These are phyloP conservation scores for Aphanocladium album DNA, from an alignment of 2,329 filamentous ascomycete species.

Conservation along the genomic window DNA sequence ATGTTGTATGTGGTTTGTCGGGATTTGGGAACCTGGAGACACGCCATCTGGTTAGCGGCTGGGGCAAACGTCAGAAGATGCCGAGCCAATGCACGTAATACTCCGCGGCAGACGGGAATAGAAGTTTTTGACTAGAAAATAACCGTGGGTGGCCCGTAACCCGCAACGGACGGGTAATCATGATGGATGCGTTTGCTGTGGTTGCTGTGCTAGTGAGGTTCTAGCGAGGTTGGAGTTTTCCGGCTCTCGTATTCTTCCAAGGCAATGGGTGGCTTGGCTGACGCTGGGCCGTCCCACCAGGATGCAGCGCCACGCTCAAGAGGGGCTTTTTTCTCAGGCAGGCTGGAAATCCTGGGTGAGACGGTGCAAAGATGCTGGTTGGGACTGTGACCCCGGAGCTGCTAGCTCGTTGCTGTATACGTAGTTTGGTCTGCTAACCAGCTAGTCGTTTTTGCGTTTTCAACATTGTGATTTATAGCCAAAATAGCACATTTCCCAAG, in stretches of 20 bases:
- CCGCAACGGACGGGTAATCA: neutral
- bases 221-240: neutral
- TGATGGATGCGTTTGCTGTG: neutral
- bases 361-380: no score
- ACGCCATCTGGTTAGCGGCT: no score
- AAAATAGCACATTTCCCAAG: neutral
- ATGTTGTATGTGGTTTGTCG: no score
- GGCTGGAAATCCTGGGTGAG: no score
- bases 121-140: neutral
- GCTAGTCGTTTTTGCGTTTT: no score
- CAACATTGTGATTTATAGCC: no score
- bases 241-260: constrained; percentile 12
- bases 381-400: neutral
- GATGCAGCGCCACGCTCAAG: neutral
- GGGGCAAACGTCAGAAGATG: neutral
- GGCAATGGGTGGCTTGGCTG: constrained; percentile 10
- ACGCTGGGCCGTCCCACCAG: constrained; percentile 8
- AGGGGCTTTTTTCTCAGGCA: no score
- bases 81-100: neutral
- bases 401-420: no score
- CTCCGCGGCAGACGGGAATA: neutral
- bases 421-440: no score
- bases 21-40: no score
- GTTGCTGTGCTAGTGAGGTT: neutral
- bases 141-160: no score